Evolutionary conservation across 2,329 filamentous ascomycete genomes (phyloP), one percentile per base, ranked within the genome.

Genomic region (Pseudogymnoascus sp.): DNA sequence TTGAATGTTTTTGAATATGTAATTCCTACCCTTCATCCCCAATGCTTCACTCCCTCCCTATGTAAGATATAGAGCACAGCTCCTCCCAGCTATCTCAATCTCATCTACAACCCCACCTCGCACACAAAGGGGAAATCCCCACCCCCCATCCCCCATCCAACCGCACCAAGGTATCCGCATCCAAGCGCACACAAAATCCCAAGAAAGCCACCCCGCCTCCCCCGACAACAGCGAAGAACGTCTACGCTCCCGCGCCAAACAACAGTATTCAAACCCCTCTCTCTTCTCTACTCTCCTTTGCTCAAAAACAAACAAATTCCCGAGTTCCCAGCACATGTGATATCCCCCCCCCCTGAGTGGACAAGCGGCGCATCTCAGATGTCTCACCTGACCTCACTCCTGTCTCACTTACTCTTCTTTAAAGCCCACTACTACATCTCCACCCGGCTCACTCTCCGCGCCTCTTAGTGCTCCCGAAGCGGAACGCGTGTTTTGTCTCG

Each of bases 401-500:
- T 56, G 28, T 56, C 50, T 56, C 50, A 56, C 46, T 8, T 4
- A 31, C 28, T 28, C 28, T 28, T 8, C 28, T 8, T 3, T 5
- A 16, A 3, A 16, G 3, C 3, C 2, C 1, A 36, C 38, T 21
- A 31, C 23, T 16, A 31, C 5, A 2, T 16, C 25, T 14, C 46
- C 10, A 12, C 31, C 31, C 31, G 23, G 56, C 8, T 60, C 59
- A 60, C 18, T 40, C 59, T 12, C 31, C 34, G 23, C 37, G 34
- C 59, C 37, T 40, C 59, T 40, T 60, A 25, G n/a, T 42, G 34
- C 34, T 60, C 14, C 59, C 59, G 37, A 60, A 60, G 59, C 59
- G 59, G 34, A 42, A 38, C 59, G 21, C 37, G 34, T 42, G 34
- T 37, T 38, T 60, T 18, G 34, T 60, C 59, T 60, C 59, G 37